A percentile compares a stretch with the other conserved stretches of the same genome.
Evolutionary conservation across 2,329 filamentous ascomycete species (phyloP).

Genomic region (Metarhizium brunneum): DNA sequence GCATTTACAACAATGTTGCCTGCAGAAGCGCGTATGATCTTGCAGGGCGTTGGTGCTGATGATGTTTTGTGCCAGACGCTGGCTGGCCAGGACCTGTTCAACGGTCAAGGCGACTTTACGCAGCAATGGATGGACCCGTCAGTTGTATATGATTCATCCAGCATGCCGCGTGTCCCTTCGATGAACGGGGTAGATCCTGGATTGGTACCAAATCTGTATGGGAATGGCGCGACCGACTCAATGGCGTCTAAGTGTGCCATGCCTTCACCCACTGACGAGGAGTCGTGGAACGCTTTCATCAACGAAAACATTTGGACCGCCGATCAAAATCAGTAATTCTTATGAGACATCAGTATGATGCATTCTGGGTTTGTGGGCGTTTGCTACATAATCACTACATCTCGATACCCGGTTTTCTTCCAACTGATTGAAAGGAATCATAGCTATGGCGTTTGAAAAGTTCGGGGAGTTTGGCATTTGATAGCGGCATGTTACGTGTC

Average conservation of each 20-base stretch:
- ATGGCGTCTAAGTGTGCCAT: slow-evolving; percentile 3
- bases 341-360: background rate
- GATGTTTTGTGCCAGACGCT: slow-evolving; percentile 13
- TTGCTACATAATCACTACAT: background rate
- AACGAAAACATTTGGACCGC: slow-evolving; percentile 20
- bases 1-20: slow-evolving; percentile 33
- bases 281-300: slow-evolving; percentile 22
- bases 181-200: slow-evolving; percentile 4
- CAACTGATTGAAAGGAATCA: too few relatives aligned
- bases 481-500: too few relatives aligned
- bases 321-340: slow-evolving; percentile 18
- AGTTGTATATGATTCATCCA: background rate
- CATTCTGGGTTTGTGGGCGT: background rate
- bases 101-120: background rate
- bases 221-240: background rate
- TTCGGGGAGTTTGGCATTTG: too few relatives aligned
- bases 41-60: slow-evolving; percentile 20
- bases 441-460: too few relatives aligned
- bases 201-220: background rate
- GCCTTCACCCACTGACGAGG: slow-evolving; percentile 11
- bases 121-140: background rate
- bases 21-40: slow-evolving; percentile 32
- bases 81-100: slow-evolving; percentile 9
- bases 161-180: slow-evolving; percentile 1
- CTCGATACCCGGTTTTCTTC: background rate